Evolutionary conservation across 129 eudicot genomes (phyloP), one percentile per base, ranked within the genome.

Genomic region (Centrapalus pauciflorus): DNA sequence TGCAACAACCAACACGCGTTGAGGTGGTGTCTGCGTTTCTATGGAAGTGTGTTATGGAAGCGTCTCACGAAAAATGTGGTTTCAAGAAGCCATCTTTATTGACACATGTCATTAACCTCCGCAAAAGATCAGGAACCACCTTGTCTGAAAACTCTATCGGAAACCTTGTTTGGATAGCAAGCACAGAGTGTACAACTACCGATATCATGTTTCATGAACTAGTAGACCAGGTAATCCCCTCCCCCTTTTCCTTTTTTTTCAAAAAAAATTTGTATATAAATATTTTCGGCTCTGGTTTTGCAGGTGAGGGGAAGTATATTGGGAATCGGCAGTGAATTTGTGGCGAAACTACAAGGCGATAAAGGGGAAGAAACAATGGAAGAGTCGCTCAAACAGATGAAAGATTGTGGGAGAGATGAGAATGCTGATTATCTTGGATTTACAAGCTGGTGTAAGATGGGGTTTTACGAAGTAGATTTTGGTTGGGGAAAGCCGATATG

Each of bases 401-500:
- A 5, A 48, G 69, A 26, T 14, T 16, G 25, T 5, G 28, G 55
- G 45, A 6, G 3, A 6, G 33, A 35, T 4, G 14, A 23, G 17
- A 9, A 23, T 26, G 8, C 5, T 4, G 38, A 69, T 43, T 19
- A n/a, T 37, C 0, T 61, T 13, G 26, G 24, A 0, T 41, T 16
- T 11, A 73, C 43, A 13, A 79, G 84, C 26, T 67, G 71, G 83
- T 79, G 79, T 27, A 74, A 52, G 17, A 35, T 73, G 48, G 76
- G 73, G 7, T 56, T 69, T 21, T 61, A 64, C 30, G 80, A 75
- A 2, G 68, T 75, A 19, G 80, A 80, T 64, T 79, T 79, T 35
- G 84, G 84, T 32, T 69, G 70, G 67, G 84, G 84, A n/a, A 79
- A 63, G 59, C 84, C 84, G 19, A 25, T 51, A 1, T 80, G 80